These are phyloP conservation scores for Rhododendron kiyosumense DNA, from an alignment of 148 eudicot genomes.

Conservation along the genomic window DNA sequence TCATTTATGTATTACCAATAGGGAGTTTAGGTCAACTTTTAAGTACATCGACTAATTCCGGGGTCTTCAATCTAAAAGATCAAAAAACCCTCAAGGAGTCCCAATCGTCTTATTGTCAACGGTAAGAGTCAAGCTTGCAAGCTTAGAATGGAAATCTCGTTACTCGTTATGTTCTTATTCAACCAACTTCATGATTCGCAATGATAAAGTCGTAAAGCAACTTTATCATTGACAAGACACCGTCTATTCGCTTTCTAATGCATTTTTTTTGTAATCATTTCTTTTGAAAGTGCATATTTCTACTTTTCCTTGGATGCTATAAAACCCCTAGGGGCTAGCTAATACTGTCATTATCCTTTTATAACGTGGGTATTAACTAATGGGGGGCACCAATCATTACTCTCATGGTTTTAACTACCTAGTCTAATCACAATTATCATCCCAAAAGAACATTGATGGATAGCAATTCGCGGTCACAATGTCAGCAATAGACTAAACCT, in stretches of 20 bases:
- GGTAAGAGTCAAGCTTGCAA: background rate
- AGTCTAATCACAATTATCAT: background rate
- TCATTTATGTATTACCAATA: background rate
- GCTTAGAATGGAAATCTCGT: background rate
- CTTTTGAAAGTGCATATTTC: background rate
- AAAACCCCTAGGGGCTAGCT: conserved; percentile 20
- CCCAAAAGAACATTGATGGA: background rate
- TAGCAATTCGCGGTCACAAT: background rate
- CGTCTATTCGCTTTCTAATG: background rate
- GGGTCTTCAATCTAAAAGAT: background rate
- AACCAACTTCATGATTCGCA: background rate
- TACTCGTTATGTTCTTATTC: background rate
- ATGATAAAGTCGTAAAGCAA: background rate
- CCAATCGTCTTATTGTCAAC: background rate
- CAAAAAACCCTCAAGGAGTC: background rate
- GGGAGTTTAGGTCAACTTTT: background rate
- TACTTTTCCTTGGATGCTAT: conserved; percentile 36
- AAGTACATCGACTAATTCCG: background rate
- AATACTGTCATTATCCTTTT: background rate
- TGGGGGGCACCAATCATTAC: background rate
- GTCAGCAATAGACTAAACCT: background rate
- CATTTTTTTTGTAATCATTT: background rate
- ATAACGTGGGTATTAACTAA: conserved; percentile 2
- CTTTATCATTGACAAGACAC: background rate
- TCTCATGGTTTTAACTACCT: background rate